Evolutionary conservation across 1,139 yeast species (phyloP), one percentile per base, ranked within the genome.

Genomic region (Suhomyces wounanorum): DNA sequence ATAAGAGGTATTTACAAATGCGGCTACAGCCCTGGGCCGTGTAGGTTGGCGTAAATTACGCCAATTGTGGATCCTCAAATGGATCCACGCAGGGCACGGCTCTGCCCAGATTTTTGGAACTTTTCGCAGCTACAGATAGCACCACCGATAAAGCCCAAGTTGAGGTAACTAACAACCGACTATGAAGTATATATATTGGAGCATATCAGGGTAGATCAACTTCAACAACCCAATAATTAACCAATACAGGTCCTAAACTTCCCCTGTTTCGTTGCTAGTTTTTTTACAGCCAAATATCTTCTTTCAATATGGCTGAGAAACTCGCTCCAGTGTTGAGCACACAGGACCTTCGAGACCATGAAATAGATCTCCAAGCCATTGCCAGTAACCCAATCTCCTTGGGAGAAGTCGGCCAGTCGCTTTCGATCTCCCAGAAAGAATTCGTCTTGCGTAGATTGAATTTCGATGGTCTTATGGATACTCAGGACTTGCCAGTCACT

Each of bases 401-500:
- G 40, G 62, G 59, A 26, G 66, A 64, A 10, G 63, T 70, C 16
- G 74, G 67, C 64, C 21, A 63, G 45, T 52, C 60, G 43, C 59
- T 71, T 28, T 63, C 70, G 18, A 40, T 59, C 2, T 63, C 58
- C 13, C 72, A 71, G 50, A 70, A 71, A 51, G 45, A 42, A 21
- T 45, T 57, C 53, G 61, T 70, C 23, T 63, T 70, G 53, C 62
- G 53, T 45, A 60, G 72, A 47, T 60, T 70, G 46, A 64, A 63
- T 51, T 63, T 59, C 45, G 70, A 64, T 36, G 66, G 67, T 31
- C 41, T 67, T 68, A 45, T 56, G 1, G 47, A 62, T n/a, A 59
- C 67, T 50, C 71, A 68, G 7, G 67, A 71, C 44, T 63, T 73
- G 46, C 77, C 77, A 3, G 53, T 65, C n/a, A 59, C 61, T 31